Percentiles rank a stretch among this genome's conserved stretches.
These are phyloP conservation scores for Ormosia emarginata DNA, from an alignment of 306 rosid genomes.

Conservation along the genomic window DNA sequence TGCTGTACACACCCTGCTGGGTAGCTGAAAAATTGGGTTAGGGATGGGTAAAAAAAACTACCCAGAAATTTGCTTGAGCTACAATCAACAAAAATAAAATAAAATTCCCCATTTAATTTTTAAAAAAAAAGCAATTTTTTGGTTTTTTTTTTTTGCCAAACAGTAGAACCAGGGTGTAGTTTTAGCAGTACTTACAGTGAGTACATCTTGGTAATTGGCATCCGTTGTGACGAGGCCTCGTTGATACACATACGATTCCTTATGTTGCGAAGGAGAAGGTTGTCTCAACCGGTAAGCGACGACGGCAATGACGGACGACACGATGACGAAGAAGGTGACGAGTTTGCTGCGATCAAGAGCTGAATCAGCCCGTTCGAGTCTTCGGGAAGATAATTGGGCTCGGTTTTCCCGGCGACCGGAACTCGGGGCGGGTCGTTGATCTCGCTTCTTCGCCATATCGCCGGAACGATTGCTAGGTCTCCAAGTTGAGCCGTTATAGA, in stretches of 20 bases:
- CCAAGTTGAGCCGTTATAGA: too few species aligned
- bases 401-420: slow-evolving; percentile 34
- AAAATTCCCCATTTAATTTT: too few species aligned
- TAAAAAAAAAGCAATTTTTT: too few species aligned
- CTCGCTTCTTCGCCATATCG: slow-evolving; percentile 75
- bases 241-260: slow-evolving; percentile 30
- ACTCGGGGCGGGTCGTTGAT: slow-evolving; percentile 44
- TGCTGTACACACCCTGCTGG: neutral
- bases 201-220: slow-evolving; percentile 52
- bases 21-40: neutral
- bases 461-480: neutral
- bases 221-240: slow-evolving; percentile 47
- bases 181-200: slow-evolving; percentile 47
- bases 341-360: slow-evolving; percentile 41
- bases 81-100: neutral
- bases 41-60: neutral
- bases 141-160: neutral
- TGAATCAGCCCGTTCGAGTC: neutral
- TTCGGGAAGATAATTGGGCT: slow-evolving; percentile 33
- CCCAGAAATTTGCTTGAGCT: too few species aligned
- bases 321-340: slow-evolving; percentile 45
- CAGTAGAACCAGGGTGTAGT: neutral
- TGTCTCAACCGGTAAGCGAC: slow-evolving; percentile 33
- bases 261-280: slow-evolving; percentile 18
- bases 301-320: slow-evolving; percentile 44